Conservation (phyloP, 805 yeast species). For the Saturnispora galanensis region DNA sequence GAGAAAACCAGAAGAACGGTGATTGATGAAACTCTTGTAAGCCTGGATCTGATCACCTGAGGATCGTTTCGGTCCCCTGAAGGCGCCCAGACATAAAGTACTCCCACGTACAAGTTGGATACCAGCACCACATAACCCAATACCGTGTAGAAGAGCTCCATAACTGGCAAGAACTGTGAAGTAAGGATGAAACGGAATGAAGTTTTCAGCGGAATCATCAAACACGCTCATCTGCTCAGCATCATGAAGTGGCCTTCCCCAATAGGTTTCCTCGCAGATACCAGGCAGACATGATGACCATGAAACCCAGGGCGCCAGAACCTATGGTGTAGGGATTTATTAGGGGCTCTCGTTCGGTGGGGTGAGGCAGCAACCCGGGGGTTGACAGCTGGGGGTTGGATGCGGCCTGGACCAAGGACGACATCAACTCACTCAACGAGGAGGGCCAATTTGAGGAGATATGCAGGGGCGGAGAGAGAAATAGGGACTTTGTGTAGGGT, state of each 20-base stretch:
- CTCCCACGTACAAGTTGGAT: slow-evolving; percentile 38
- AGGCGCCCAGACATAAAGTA: slow-evolving; percentile 26
- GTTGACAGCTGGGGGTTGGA: slow-evolving; percentile 69
- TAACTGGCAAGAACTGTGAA: neutral
- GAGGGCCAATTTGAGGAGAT: slow-evolving; percentile 86
- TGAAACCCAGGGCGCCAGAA: slow-evolving; percentile 59
- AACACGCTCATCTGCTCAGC: neutral
- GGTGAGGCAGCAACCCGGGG: slow-evolving; percentile 63
- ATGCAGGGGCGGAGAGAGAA: slow-evolving; percentile 75
- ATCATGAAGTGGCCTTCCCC: neutral
- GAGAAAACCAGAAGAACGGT: slow-evolving; percentile 24
- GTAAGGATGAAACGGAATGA: neutral
- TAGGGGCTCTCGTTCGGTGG: slow-evolving; percentile 33
- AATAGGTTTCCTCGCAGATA: slow-evolving; percentile 43
- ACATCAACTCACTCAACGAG: slow-evolving; percentile 73
- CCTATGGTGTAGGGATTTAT: slow-evolving; percentile 49
- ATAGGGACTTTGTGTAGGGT: slow-evolving; percentile 57
- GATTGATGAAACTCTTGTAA: slow-evolving; percentile 28
- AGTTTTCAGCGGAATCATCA: neutral
- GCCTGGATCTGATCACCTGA: slow-evolving; percentile 32
- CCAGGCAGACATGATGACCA: slow-evolving; percentile 56
- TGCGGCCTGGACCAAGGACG: slow-evolving; percentile 84
- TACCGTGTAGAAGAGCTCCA: slow-evolving; percentile 10
- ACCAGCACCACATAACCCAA: slow-evolving; percentile 24
- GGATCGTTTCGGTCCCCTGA: slow-evolving; percentile 33